Evolutionary conservation across 2,329 filamentous ascomycete genomes (phyloP).

Genomic region (Elsinoe ampelina): DNA sequence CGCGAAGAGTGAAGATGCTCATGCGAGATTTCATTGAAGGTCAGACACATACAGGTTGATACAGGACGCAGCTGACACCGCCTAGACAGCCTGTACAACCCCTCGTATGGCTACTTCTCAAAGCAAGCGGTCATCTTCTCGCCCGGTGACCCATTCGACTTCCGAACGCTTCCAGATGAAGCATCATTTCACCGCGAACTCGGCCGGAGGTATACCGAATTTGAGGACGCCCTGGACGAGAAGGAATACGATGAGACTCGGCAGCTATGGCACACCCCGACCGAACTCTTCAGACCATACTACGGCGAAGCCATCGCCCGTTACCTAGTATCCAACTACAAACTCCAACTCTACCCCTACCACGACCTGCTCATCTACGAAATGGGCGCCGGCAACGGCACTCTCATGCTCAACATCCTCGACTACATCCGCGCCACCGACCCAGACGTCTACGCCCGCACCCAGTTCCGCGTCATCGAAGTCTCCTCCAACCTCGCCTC

Average conservation of each 20-base stretch:
- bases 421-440: slow-evolving; percentile 89
- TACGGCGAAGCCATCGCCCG: slow-evolving; percentile 97
- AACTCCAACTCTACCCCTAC: slow-evolving; percentile 86
- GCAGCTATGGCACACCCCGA: slow-evolving; percentile 97
- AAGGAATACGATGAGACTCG: slow-evolving; percentile 63
- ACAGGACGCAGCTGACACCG: slow-evolving; percentile 13
- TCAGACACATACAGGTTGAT: not conserved
- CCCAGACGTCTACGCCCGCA: slow-evolving; percentile 86
- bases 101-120: slow-evolving; percentile 89
- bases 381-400: slow-evolving; percentile 95
- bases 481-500: slow-evolving; percentile 75
- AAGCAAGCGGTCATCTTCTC: slow-evolving; percentile 95
- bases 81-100: slow-evolving; percentile 86
- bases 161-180: slow-evolving; percentile 71
- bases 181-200: slow-evolving; percentile 71
- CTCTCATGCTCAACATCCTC: slow-evolving; percentile 94
- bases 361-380: slow-evolving; percentile 97
- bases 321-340: slow-evolving; percentile 93
- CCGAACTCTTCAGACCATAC: slow-evolving; percentile 90
- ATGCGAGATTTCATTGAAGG: slow-evolving; percentile 94
- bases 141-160: slow-evolving; percentile 84
- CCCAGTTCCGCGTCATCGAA: slow-evolving; percentile 91
- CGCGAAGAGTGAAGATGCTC: slow-evolving; percentile 88
- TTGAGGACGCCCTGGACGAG: slow-evolving; percentile 79
- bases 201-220: slow-evolving; percentile 72